phyloP scores from a whole-genome alignment of 352 stramenopile genomes.

The Pythium brachiatum region DNA sequence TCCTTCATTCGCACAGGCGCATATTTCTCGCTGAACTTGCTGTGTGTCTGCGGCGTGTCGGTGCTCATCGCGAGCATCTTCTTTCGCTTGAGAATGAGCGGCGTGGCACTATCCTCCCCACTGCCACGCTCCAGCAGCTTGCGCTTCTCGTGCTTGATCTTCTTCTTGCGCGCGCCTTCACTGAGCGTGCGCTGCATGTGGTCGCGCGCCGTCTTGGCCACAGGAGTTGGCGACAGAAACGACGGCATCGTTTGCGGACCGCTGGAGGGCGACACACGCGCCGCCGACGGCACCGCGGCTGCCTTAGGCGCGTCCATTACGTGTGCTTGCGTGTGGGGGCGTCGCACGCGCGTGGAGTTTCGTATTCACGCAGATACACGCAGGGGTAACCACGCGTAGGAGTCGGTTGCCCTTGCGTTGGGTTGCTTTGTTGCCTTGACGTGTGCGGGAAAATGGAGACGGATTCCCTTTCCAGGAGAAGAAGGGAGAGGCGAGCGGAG shows the following conservation, averaged over 20 bases:
- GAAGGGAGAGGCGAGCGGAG: background rate
- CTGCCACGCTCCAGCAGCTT: constrained; percentile 14
- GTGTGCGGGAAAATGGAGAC: background rate
- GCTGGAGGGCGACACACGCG: constrained; percentile 1
- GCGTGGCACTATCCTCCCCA: constrained; percentile 1
- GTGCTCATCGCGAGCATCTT: constrained; percentile 15
- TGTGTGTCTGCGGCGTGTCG: constrained; percentile 8
- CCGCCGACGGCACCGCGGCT: background rate
- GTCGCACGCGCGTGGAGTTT: background rate
- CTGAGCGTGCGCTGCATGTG: constrained; percentile 29
- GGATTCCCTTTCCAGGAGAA: background rate
- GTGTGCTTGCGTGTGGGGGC: background rate
- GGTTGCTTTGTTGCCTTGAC: no score
- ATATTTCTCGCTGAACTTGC: background rate
- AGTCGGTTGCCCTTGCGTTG: background rate
- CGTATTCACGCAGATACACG: constrained; percentile 4
- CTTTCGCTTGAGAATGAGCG: constrained; percentile 12
- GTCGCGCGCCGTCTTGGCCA: constrained; percentile 6
- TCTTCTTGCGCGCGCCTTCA: constrained; percentile 26
- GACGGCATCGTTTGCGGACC: background rate
- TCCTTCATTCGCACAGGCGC: background rate
- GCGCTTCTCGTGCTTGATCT: constrained; percentile 16
- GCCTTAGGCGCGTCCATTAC: background rate
- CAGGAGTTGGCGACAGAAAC: constrained; percentile 22
- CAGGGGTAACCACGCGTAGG: background rate